These are phyloP conservation scores for Neonothopanus nambi DNA, from an alignment of 1,284 basidiomycete species.

Conservation along the genomic window DNA sequence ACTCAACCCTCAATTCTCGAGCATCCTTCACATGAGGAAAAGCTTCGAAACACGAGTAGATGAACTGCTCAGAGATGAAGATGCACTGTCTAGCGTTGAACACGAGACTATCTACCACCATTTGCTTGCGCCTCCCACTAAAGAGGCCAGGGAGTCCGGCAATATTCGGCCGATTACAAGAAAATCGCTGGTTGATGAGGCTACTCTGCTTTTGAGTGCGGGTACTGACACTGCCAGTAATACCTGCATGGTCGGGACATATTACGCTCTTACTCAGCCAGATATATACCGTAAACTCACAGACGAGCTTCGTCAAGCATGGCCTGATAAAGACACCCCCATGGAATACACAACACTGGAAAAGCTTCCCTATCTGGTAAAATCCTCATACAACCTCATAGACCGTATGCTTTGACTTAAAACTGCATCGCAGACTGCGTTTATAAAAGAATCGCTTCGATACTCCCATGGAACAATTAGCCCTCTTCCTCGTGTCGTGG, in stretches of 20 bases:
- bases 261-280: conserved; percentile 4
- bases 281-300: background rate
- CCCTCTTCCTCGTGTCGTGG: conserved; percentile 9
- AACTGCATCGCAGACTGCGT: background rate
- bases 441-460: conserved; percentile 15
- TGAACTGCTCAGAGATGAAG: conserved; percentile 28
- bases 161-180: conserved; percentile 1
- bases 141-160: background rate
- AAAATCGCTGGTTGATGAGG: conserved; percentile 28
- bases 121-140: conserved; percentile 20
- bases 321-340: conserved; percentile 25
- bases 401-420: background rate
- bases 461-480: conserved; percentile 8
- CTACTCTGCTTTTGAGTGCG: conserved; percentile 9
- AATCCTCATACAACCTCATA: background rate
- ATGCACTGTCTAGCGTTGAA: conserved; percentile 19
- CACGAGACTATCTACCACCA: conserved; percentile 31
- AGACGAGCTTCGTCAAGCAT: conserved; percentile 4
- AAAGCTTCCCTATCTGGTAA: conserved; percentile 34
- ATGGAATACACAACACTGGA: conserved; percentile 27
- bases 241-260: conserved; percentile 6
- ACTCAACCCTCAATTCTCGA: background rate
- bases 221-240: conserved; percentile 9
- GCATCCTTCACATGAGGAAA: conserved; percentile 3
- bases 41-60: conserved; percentile 33